These are phyloP conservation scores for Phycomyces nitens DNA, from an alignment of 192 early-diverging fungal species.

Conservation along the genomic window DNA sequence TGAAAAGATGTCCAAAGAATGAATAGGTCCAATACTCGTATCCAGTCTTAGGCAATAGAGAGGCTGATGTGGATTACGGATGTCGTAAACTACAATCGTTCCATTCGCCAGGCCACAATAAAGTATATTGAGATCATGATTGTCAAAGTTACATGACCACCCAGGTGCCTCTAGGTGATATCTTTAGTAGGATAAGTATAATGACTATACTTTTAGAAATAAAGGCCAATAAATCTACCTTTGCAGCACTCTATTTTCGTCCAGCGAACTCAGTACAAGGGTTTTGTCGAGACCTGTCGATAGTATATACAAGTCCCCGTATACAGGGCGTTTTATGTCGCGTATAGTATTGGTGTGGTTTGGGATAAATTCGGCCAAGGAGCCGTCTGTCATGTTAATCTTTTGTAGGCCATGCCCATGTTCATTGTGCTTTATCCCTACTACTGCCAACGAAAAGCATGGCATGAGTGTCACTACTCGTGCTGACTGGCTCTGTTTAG, in stretches of 20 bases:
- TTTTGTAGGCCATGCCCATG: neutral
- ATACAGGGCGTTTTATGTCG: neutral
- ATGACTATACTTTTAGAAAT: neutral
- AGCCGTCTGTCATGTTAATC: neutral
- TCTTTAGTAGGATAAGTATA: neutral
- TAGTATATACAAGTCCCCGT: neutral
- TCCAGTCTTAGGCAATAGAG: neutral
- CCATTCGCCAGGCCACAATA: neutral
- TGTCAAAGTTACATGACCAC: neutral
- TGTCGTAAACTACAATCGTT: neutral
- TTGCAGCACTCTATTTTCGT: neutral
- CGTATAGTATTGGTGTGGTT: neutral
- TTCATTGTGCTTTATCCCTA: neutral
- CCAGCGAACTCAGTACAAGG: neutral
- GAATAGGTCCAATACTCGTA: neutral
- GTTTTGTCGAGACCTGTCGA: constrained; percentile 4
- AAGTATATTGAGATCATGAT: neutral
- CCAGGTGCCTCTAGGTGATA: neutral
- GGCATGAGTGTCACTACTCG: neutral
- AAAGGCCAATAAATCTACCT: neutral
- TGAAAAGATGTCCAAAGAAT: neutral
- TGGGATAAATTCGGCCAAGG: neutral
- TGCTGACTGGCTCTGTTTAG: neutral
- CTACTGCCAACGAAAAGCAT: neutral
- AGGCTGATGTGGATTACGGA: neutral